These are phyloP conservation scores for Grammothele lineata DNA, from an alignment of 768 basidiomycete genomes.

Conservation along the genomic window DNA sequence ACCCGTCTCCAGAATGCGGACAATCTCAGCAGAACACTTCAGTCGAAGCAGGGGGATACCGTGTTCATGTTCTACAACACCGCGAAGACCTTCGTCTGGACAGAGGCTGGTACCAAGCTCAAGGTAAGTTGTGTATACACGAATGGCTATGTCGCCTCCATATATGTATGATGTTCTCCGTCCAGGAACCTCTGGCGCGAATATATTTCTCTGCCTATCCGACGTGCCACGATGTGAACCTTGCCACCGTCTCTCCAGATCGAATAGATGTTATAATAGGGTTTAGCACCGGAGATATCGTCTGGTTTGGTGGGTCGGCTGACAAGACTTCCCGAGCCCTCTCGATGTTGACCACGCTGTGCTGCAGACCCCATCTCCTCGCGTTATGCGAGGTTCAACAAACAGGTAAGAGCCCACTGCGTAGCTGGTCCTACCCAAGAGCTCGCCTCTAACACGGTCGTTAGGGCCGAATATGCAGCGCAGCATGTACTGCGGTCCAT, in stretches of 20 bases:
- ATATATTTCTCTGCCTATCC: constrained; percentile 85
- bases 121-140: constrained; percentile 52
- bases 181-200: constrained; percentile 79
- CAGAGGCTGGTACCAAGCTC: constrained; percentile 77
- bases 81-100: constrained; percentile 82
- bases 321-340: constrained; percentile 4
- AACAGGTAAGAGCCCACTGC: constrained; percentile 73
- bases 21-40: constrained; percentile 64
- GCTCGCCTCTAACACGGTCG: neutral
- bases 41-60: constrained; percentile 78
- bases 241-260: constrained; percentile 69
- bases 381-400: constrained; percentile 84
- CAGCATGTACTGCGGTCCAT: constrained; percentile 82
- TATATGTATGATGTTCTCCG: constrained; percentile 7
- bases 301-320: constrained; percentile 80
- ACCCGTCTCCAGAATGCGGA: constrained; percentile 81
- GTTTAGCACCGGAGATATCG: constrained; percentile 89
- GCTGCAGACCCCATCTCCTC: constrained; percentile 69
- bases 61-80: constrained; percentile 87
- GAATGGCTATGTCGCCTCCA: neutral
- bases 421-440: too few relatives aligned
- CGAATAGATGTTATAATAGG: constrained; percentile 88
- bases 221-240: constrained; percentile 89
- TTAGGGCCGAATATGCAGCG: constrained; percentile 74
- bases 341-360: constrained; percentile 4